Conservation (phyloP, 805 yeast genomes). For the Zygoascus flipseniorum region DNA sequence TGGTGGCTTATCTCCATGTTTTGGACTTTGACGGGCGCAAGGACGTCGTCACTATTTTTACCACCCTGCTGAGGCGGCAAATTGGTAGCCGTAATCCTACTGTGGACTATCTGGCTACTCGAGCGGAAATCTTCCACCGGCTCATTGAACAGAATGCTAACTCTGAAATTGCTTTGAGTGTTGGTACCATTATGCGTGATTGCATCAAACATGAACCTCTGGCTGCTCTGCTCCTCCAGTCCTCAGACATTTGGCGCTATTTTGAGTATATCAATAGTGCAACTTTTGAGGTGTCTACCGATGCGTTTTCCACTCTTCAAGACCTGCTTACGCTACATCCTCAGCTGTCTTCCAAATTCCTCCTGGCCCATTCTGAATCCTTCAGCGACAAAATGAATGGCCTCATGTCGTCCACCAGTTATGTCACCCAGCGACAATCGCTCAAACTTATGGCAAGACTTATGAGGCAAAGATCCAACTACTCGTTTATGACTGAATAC, state of each 20-base stretch:
- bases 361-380: slow-evolving; percentile 43
- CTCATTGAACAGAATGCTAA: slow-evolving; percentile 68
- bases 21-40: slow-evolving; percentile 88
- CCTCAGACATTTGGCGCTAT: slow-evolving; percentile 67
- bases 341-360: slow-evolving; percentile 60
- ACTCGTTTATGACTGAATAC: slow-evolving; percentile 62
- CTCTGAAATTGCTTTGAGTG: slow-evolving; percentile 61
- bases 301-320: slow-evolving; percentile 68
- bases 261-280: slow-evolving; percentile 69
- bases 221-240: slow-evolving; percentile 48
- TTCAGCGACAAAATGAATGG: slow-evolving; percentile 60
- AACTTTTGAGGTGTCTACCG: slow-evolving; percentile 85
- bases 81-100: slow-evolving; percentile 75
- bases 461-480: slow-evolving; percentile 63
- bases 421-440: slow-evolving; percentile 89
- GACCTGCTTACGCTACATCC: slow-evolving; percentile 66
- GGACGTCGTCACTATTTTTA: slow-evolving; percentile 65
- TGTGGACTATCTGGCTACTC: slow-evolving; percentile 66
- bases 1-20: slow-evolving; percentile 50
- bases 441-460: slow-evolving; percentile 63
- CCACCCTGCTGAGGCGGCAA: slow-evolving; percentile 68
- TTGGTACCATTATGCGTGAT: slow-evolving; percentile 76
- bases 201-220: slow-evolving; percentile 72
- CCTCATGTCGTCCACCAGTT: slow-evolving; percentile 57
- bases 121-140: slow-evolving; percentile 54